Percentiles rank a stretch among this genome's conserved stretches.
Conservation (phyloP, 164 flowering plant genomes). For the Warburgia ugandensis region DNA sequence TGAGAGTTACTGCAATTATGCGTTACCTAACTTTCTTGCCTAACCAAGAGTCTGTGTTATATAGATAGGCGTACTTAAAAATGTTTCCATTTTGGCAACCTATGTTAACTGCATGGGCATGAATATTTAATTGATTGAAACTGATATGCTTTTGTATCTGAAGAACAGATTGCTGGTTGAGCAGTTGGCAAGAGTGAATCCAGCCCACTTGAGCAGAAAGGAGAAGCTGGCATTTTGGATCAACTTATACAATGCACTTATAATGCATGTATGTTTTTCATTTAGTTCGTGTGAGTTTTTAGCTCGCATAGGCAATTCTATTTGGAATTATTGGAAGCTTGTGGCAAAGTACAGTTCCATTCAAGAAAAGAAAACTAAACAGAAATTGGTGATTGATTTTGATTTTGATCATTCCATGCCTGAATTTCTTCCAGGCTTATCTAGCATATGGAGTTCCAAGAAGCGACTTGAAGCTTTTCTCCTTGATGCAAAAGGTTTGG, state of each 20-base stretch:
- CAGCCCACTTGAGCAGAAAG: slow-evolving; percentile 40
- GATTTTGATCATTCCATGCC: not conserved
- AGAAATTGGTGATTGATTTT: not conserved
- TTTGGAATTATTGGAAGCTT: not conserved
- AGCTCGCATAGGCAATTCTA: not conserved
- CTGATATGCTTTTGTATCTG: not conserved
- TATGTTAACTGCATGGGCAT: no score
- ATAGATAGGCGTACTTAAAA: no score
- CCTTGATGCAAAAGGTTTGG: slow-evolving; percentile 75
- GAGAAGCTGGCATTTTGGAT: slow-evolving; percentile 90
- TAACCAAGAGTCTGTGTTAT: no score
- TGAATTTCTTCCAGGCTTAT: slow-evolving; percentile 44
- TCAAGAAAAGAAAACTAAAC: not conserved
- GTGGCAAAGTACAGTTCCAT: not conserved
- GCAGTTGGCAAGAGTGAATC: slow-evolving; percentile 68
- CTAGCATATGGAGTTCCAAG: slow-evolving; percentile 81
- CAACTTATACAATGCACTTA: slow-evolving; percentile 73
- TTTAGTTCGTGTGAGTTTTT: not conserved
- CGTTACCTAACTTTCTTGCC: no score
- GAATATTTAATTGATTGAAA: not conserved
- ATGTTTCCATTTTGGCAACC: no score
- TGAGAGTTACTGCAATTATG: no score
- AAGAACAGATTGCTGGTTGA: slow-evolving; percentile 55
- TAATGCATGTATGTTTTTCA: slow-evolving; percentile 63
- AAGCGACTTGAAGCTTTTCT: slow-evolving; percentile 66